Evolutionary conservation across 2,329 filamentous ascomycete genomes (phyloP), one percentile per base, ranked within the genome.

Genomic region (Paracoccidioides lutzii): DNA sequence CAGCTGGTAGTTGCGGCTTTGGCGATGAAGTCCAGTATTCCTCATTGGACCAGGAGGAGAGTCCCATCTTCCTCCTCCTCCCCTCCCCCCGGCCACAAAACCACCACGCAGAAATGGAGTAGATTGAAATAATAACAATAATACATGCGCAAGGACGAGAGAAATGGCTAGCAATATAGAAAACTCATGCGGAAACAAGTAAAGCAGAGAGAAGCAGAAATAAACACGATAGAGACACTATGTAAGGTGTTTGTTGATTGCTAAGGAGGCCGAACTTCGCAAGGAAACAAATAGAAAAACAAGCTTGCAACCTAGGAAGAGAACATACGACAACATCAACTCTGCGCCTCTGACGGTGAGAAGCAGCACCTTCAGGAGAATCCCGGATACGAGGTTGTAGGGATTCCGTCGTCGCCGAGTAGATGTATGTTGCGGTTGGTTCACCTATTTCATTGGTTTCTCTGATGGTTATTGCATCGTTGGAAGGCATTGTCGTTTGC

Each of bases 391-490:
- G 44, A 52, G 52, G 58, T 50, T 35, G 45, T 10, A 12, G 2
- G 1, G 50, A 37, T 15, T 30, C 38, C 30, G 43, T 53, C 22
- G 65, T 59, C 49, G 63, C 60, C 3, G 74, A 73, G 54, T 75
- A 72, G 54, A 80, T 63, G 59, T 80, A 81, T 0, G 76, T 77
- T 5, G 73, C 71, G 3, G 69, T 72, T 10, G 76, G 64, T 57
- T 71, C 72, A 30, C 77, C 77, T 22, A 77, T 74, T 56, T 80
- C 77, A 62, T 81, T 77, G 28, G 67, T 67, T 57, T 72, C 69
- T 12, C 53, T 64, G 38, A 72, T 63, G n/a, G 62, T 64, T 22
- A 71, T 51, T 22, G 37, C 42, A 45, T 55, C 51, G 30, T 53
- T 32, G 37, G 37, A 53, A 33, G 59, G 43, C 64, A 65, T 66